These are phyloP conservation scores for Amauroascus verrucosus DNA, from an alignment of 2,329 filamentous ascomycete genomes.

Conservation along the genomic window DNA sequence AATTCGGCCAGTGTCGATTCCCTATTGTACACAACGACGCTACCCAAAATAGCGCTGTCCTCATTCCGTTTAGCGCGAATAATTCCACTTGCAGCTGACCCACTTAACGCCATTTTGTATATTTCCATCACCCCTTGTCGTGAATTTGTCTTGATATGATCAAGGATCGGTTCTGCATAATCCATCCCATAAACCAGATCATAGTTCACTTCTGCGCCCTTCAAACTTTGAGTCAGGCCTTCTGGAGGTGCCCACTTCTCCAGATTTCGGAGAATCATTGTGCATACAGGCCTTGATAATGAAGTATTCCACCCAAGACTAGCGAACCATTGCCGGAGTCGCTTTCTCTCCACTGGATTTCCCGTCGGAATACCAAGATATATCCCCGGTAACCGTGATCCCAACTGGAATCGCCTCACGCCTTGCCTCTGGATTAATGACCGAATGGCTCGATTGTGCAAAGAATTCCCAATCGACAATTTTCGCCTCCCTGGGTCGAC, in stretches of 20 bases:
- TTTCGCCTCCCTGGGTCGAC: constrained; percentile 80
- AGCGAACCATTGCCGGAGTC: constrained; percentile 70
- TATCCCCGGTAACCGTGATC: constrained; percentile 69
- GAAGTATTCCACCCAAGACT: constrained; percentile 77
- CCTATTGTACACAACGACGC: constrained; percentile 66
- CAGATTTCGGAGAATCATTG: constrained; percentile 65
- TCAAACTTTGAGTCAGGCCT: constrained; percentile 62
- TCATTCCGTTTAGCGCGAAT: constrained; percentile 66
- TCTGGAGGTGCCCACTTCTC: constrained; percentile 64
- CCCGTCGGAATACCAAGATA: constrained; percentile 74
- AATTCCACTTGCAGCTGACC: constrained; percentile 64
- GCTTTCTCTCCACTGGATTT: constrained; percentile 50
- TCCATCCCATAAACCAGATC: constrained; percentile 74
- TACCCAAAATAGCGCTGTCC: constrained; percentile 61
- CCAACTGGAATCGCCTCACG: constrained; percentile 71
- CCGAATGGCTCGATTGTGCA: constrained; percentile 75
- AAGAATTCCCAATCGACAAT: constrained; percentile 77
- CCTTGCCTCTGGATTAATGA: constrained; percentile 60
- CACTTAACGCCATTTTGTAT: constrained; percentile 63
- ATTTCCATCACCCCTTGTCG: constrained; percentile 70
- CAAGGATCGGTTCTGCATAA: constrained; percentile 61
- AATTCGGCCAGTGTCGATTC: constrained; percentile 58
- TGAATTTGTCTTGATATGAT: constrained; percentile 62
- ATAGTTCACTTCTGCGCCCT: constrained; percentile 64
- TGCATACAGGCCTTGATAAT: constrained; percentile 53